Percentiles rank a stretch among this genome's conserved stretches.
Conservation (phyloP, 1,139 yeast species). For the Hemisphaericaspora lyxosophila region DNA sequence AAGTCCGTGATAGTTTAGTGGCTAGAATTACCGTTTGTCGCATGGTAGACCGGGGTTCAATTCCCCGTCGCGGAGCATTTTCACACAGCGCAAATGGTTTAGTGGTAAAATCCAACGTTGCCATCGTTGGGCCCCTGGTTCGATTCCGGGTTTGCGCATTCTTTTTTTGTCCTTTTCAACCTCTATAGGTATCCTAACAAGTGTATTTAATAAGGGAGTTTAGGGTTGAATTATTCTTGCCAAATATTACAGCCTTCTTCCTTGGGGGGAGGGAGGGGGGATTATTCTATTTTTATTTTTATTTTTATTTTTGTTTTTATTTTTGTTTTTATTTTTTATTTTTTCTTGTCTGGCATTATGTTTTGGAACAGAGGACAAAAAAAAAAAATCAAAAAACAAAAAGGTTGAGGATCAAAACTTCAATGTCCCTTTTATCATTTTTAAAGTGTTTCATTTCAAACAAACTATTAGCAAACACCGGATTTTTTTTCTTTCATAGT, state of each 20-base stretch:
- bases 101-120: constrained; percentile 12
- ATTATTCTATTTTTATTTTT: too few species aligned
- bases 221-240: too few species aligned
- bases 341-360: not conserved
- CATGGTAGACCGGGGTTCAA: constrained; percentile 15
- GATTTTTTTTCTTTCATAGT: too few species aligned
- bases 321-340: too few species aligned
- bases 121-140: constrained; percentile 15
- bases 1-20: constrained; percentile 12
- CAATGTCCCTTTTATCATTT: too few species aligned
- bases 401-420: too few species aligned
- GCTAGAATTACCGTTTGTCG: constrained; percentile 14
- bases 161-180: constrained; percentile 4
- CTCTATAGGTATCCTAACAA: not conserved
- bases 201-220: too few species aligned
- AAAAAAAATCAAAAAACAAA: not conserved
- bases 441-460: too few species aligned
- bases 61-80: constrained; percentile 14
- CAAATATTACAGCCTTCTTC: too few species aligned
- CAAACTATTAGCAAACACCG: too few species aligned
- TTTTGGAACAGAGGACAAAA: not conserved
- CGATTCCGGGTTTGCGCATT: constrained; percentile 21
- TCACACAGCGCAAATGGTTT: constrained; percentile 9
- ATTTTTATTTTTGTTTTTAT: too few species aligned
- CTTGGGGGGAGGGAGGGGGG: too few species aligned